These are phyloP conservation scores for Aphanomyces astaci DNA, from an alignment of 352 stramenopile species.

Conservation along the genomic window DNA sequence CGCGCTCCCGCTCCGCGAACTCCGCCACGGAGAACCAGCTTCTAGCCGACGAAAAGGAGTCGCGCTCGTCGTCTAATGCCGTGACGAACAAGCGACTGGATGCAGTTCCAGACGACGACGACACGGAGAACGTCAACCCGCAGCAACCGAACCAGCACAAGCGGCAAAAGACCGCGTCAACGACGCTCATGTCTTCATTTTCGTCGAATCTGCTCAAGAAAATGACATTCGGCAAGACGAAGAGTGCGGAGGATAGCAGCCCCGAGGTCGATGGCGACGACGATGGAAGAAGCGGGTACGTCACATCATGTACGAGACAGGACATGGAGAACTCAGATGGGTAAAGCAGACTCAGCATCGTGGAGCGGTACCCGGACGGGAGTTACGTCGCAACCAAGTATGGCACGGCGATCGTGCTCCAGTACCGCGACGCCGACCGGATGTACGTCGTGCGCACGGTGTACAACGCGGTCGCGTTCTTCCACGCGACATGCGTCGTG, in stretches of 20 bases:
- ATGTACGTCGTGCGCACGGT: slow-evolving; percentile 74
- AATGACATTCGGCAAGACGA: background rate
- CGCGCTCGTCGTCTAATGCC: background rate
- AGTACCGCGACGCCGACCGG: slow-evolving; percentile 56
- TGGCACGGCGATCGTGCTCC: slow-evolving; percentile 62
- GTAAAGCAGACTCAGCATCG: background rate
- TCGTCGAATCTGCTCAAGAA: slow-evolving; percentile 2
- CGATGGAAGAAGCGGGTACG: background rate
- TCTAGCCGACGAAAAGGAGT: background rate
- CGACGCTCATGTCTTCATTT: slow-evolving; percentile 6
- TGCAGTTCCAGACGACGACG: background rate
- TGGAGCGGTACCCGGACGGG: background rate
- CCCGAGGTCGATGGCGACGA: background rate
- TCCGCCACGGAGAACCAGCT: background rate
- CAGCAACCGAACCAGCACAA: background rate
- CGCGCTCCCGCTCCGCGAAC: background rate
- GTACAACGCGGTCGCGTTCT: slow-evolving; percentile 58
- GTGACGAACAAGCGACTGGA: background rate
- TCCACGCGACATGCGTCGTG: slow-evolving; percentile 57
- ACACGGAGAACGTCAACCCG: background rate
- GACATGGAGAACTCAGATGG: background rate
- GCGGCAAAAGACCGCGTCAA: background rate
- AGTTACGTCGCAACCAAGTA: slow-evolving; percentile 64
- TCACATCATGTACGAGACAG: background rate
- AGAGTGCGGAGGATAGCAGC: background rate